A percentile compares a stretch with the other conserved stretches of the same genome.
Conservation (phyloP, 345 rosid species). For the Stellera chamaejasme region DNA sequence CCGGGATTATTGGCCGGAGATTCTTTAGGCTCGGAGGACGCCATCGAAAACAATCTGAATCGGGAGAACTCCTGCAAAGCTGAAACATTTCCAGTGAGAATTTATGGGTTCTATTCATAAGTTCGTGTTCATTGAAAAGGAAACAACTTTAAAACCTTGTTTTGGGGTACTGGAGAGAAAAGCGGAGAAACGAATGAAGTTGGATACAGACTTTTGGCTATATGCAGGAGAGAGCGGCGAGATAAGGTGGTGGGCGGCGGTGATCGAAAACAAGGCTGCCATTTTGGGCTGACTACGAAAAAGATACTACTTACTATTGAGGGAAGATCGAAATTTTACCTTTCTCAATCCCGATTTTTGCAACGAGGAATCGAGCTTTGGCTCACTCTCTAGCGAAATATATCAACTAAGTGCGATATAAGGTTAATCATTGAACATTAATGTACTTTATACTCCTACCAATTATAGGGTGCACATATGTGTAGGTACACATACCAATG, state of each 20-base stretch:
- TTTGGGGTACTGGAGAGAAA: not conserved
- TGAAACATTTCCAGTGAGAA: constrained; percentile 1
- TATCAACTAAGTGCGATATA: too few species aligned
- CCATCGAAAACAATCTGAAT: constrained; percentile 59
- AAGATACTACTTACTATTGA: too few species aligned
- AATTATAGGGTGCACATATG: too few species aligned
- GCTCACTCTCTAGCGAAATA: too few species aligned
- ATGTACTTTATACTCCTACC: too few species aligned
- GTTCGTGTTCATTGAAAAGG: not conserved
- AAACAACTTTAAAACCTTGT: not conserved
- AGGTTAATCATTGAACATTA: too few species aligned
- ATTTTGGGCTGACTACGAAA: too few species aligned
- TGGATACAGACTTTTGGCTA: not conserved
- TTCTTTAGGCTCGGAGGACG: constrained; percentile 61
- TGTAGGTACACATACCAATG: too few species aligned
- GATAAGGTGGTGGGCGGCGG: constrained; percentile 6
- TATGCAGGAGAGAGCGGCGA: constrained; percentile 1
- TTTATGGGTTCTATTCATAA: not conserved
- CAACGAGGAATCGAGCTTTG: too few species aligned
- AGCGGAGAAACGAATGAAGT: constrained; percentile 1
- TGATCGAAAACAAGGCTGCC: constrained; percentile 2
- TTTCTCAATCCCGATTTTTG: too few species aligned
- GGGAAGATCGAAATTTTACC: too few species aligned
- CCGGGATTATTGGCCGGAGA: constrained; percentile 81
- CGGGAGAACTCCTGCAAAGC: constrained; percentile 30